Evolutionary conservation across 1,284 basidiomycete genomes (phyloP), one percentile per base, ranked within the genome.

Genomic region (Boletus mariae): DNA sequence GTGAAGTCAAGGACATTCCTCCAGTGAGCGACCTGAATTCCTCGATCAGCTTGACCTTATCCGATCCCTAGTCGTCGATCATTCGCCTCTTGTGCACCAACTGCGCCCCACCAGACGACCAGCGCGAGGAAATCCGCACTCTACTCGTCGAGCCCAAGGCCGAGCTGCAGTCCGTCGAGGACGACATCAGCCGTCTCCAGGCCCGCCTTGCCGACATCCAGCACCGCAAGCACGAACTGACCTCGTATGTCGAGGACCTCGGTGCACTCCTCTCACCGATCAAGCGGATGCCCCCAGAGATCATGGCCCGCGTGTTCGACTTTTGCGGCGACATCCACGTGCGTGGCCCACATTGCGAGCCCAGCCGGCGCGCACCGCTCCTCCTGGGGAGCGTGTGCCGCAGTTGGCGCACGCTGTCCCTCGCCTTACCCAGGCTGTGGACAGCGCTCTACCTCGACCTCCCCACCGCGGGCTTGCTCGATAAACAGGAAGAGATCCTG

Each of bases 241-340:
- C 56, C 15, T 64, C 63, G 23, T 69, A 66, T 51, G 63, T 66
- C 49, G 64, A 69, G 52, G 64, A 66, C 56, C 64, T 66, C 44
- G 65, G 59, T 50, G 67, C 64, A 23, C 63, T 69, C 50, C 63
- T 66, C 28, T 68, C 64, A 25, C 64, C 64, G 45, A 68, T 66
- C 53, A 67, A 56, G 23, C 65, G 63, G 46, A 69, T 66, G 67
- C 64, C 64, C 10, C 67, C 67, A n/a, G 64, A 66, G 57, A 66
- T 66, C 59, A 69, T 66, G 57, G 60, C 65, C 43, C 64, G 67
- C 43, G 59, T 66, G 7, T 66, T 66, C 37, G 67, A 66, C 49
- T 69, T 69, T 56, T 66, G 64, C n/a, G 65, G 63, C 2, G 64
- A 66, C 41, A 42, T 64, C 51, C 50, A 56, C 49, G 65, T 52